Evolutionary conservation across 1,139 yeast species (phyloP), one percentile per base, ranked within the genome.

Genomic region (Scheffersomyces lignicola): DNA sequence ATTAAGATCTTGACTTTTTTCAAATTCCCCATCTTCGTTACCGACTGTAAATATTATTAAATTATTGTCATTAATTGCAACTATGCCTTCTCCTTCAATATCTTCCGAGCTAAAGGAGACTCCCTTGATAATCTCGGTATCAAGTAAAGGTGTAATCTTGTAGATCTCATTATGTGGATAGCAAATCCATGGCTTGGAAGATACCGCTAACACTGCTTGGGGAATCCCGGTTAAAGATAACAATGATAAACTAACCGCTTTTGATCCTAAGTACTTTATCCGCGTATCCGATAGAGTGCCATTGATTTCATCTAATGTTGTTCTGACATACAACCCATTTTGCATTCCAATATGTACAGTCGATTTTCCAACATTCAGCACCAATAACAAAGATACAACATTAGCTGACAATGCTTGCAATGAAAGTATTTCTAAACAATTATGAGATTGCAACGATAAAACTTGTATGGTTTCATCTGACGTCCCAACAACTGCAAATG

Each of bases 321-420:
- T 76, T 20, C 82, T 66, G 3, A 83, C 80, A 58, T 84, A 87
- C 1, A 89, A 77, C 22, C 98, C 98, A 54, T 80, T 87, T 17
- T 67, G 74, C 69, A 90, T 69, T 1, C 97, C 97, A 34, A 88
- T 75, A 56, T 89, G 95, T 6, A 86, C 71, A 4, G 35, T 43
- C 12, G 37, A 36, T 20, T 41, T 42, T 2, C 24, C 23, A 8
- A 12, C 21, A 7, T 45, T 34, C 2, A 51, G 42, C 12, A 54
- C 37, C 45, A 83, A 57, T 12, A 73, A 57, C 29, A 83, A 58
- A 1, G 80, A 72, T 4, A 69, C 54, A 1, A 83, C 75, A 4
- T 73, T 65, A 0, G 92, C 76, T 18, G 83, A 74, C 16, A 89
- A 58, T 2, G 82, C 84, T 55, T 88, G 95, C 27, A 83, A 67